phyloP scores from a whole-genome alignment of 805 yeast species.

The Candida oleophila region DNA sequence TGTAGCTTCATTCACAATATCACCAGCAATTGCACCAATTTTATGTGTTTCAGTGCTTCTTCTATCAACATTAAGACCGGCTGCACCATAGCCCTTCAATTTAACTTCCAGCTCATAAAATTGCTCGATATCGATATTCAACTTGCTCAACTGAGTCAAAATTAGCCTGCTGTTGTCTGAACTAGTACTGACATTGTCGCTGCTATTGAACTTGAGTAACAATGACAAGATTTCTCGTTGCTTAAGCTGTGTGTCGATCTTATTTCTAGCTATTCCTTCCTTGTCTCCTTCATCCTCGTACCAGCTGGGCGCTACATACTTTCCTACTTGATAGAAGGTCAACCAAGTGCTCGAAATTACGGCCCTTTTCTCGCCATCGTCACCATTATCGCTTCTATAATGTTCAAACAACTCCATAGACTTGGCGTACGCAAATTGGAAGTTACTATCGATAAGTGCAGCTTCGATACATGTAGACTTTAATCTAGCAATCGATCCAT shows the following conservation, averaged over 20 bases:
- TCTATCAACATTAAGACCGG: neutral
- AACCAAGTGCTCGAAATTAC: slow-evolving; percentile 54
- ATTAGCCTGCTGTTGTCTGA: slow-evolving; percentile 54
- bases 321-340: slow-evolving; percentile 72
- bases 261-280: slow-evolving; percentile 11
- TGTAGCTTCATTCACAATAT: slow-evolving; percentile 29
- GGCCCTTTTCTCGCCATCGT: no score
- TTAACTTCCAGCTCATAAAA: slow-evolving; percentile 12
- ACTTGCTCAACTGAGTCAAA: slow-evolving; percentile 60
- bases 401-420: slow-evolving; percentile 37
- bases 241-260: slow-evolving; percentile 29
- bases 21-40: slow-evolving; percentile 23
- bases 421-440: slow-evolving; percentile 52
- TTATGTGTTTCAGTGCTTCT: neutral
- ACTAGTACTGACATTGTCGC: slow-evolving; percentile 34
- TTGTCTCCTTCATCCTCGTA: slow-evolving; percentile 26
- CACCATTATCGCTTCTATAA: slow-evolving; percentile 8
- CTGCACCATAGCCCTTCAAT: slow-evolving; percentile 8
- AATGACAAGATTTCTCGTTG: slow-evolving; percentile 58
- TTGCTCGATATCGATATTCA: slow-evolving; percentile 37
- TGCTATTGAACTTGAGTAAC: slow-evolving; percentile 38
- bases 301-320: slow-evolving; percentile 37
- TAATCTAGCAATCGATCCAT: slow-evolving; percentile 14
- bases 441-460: slow-evolving; percentile 62
- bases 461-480: slow-evolving; percentile 61